Base-by-base conservation (phyloP, 129 eudicot genomes). In the Lactuca saligna region DNA sequence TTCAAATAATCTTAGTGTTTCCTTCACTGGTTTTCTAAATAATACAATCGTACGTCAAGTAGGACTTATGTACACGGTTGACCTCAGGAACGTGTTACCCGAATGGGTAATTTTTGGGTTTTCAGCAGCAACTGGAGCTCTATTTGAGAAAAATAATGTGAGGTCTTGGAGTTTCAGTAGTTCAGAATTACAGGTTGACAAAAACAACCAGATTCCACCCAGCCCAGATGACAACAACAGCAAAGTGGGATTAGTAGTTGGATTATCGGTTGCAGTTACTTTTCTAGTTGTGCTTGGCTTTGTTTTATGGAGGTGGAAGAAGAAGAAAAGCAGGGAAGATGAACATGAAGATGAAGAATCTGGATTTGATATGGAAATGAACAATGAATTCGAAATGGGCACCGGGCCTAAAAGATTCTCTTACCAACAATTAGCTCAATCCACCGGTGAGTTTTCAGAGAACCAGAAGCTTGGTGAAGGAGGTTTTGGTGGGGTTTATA, bases 381-480 rank as follows among this genome's bases (percentile, higher is more conserved):
- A 75, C 32, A n/a, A n/a, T 14, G 80, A 84, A 34, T 76, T 83
- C 10, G 59, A 81, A 53, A 66, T 16, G 57, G 87, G 80, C 4
- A 70, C 56, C 0, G 84, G 84, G 11, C 87, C 87, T 1, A 81
- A 51, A 67, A 63, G 68, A 55, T 83, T 81, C 54, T 57, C 82
- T 0, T 83, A 86, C 25, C 14, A 57, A 0, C 70, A 78, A 32
- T 63, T 86, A 29, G 78, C 76, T 9, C 50, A 33, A 0, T 72
- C 85, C 0, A 83, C 86, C 0, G 20, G 14, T 61, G 67, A 78
- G 31, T 83, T 86, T 73, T 58, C 76, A 2, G 80, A 77, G 16
- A 48, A 38, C 0, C 25, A 73, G 67, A 86, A 86, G 74, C 81
- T 86, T 39, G 91, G 91, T 13, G 79, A 82, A 62, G 84, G 87